Evolutionary conservation across 2,329 filamentous ascomycete species (phyloP).

Genomic region (Anthostomella pinea): DNA sequence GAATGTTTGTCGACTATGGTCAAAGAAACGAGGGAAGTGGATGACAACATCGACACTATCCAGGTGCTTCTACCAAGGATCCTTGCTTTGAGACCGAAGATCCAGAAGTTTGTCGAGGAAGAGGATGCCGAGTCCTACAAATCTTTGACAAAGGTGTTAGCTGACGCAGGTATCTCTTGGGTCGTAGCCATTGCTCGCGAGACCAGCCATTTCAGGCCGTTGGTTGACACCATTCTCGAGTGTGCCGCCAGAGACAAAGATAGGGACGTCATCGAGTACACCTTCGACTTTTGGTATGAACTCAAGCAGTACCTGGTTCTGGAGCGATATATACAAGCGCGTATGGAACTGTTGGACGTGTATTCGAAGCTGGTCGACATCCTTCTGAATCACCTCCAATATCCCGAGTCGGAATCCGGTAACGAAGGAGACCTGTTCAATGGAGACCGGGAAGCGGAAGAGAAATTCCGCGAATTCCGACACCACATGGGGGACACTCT

Average conservation of each 20-base stretch:
- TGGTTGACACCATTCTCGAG: slow-evolving; percentile 91
- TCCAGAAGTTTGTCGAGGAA: slow-evolving; percentile 69
- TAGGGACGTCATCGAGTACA: slow-evolving; percentile 86
- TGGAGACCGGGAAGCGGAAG: slow-evolving; percentile 90
- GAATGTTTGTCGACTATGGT: slow-evolving; percentile 93
- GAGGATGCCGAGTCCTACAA: slow-evolving; percentile 87
- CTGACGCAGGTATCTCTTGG: slow-evolving; percentile 93
- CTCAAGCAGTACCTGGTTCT: slow-evolving; percentile 93
- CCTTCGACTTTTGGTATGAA: slow-evolving; percentile 98
- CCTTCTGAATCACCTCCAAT: slow-evolving; percentile 86
- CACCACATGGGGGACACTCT: slow-evolving; percentile 97
- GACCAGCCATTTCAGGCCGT: slow-evolving; percentile 72
- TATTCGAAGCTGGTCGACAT: slow-evolving; percentile 91
- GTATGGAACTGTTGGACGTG: slow-evolving; percentile 72
- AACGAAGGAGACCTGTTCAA: slow-evolving; percentile 86
- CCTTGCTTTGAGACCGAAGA: slow-evolving; percentile 71
- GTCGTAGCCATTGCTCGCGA: slow-evolving; percentile 85
- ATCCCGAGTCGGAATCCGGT: slow-evolving; percentile 70
- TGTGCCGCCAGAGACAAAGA: slow-evolving; percentile 85
- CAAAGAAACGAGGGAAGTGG: slow-evolving; percentile 87
- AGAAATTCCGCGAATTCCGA: slow-evolving; percentile 94
- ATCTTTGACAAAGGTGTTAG: slow-evolving; percentile 83
- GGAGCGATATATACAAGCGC: slow-evolving; percentile 82
- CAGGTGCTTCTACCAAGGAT: slow-evolving; percentile 79
- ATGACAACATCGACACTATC: slow-evolving; percentile 82